Conservation (phyloP, 257 asterid species). For the Catharanthus roseus region DNA sequence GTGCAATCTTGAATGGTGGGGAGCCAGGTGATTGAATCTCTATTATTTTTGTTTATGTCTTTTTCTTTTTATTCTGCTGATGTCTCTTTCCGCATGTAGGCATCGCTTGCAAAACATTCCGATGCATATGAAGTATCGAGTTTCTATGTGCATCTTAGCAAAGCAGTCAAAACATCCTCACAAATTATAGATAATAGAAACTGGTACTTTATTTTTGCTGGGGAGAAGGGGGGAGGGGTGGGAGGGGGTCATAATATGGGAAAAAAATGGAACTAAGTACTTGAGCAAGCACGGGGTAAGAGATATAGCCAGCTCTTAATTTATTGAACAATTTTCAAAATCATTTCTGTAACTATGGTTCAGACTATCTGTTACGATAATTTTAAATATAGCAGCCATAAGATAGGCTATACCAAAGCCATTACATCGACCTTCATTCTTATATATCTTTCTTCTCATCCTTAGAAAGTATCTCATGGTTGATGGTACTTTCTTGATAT, state of each 20-base stretch:
- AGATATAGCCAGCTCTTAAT: neutral
- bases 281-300: neutral
- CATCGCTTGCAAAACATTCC: neutral
- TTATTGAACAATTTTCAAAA: neutral
- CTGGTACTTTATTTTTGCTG: too few relatives aligned
- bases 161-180: neutral
- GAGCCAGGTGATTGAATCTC: constrained; percentile 25
- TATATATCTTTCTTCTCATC: neutral
- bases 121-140: neutral
- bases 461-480: neutral
- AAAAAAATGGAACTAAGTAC: too few relatives aligned
- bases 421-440: neutral
- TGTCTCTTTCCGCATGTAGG: neutral
- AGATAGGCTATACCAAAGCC: neutral
- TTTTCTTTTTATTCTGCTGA: neutral
- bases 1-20: constrained; percentile 37
- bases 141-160: neutral
- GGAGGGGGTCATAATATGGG: too few relatives aligned
- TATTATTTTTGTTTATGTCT: neutral
- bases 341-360: neutral
- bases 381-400: neutral
- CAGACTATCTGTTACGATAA: neutral
- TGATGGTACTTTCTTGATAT: neutral
- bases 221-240: too few relatives aligned
- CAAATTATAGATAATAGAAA: neutral